phyloP scores from a whole-genome alignment of 164 flowering plant genomes.

The Aristolochia fimbriata region DNA sequence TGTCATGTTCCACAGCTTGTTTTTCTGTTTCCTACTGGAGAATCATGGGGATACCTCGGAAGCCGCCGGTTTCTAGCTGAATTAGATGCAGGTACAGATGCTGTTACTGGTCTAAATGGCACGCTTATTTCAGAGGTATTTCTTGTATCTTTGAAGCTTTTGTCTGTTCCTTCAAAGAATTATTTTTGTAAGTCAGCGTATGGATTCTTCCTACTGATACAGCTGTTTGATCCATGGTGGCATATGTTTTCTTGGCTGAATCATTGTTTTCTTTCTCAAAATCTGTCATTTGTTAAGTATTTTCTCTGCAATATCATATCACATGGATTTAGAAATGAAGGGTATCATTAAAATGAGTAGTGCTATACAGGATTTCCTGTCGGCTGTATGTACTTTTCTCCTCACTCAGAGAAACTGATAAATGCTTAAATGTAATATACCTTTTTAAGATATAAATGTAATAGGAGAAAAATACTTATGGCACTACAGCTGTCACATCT shows the following conservation, averaged over 20 bases:
- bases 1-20: slow-evolving; percentile 49
- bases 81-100: slow-evolving; percentile 56
- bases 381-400: too few relatives aligned
- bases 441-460: too few relatives aligned
- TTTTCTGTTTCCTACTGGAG: slow-evolving; percentile 81
- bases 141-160: slow-evolving; percentile 1
- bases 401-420: too few relatives aligned
- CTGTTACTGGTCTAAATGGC: slow-evolving; percentile 52
- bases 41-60: slow-evolving; percentile 97
- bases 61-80: slow-evolving; percentile 84
- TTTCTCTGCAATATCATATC: background rate
- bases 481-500: too few relatives aligned
- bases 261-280: background rate
- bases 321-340: too few relatives aligned
- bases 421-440: too few relatives aligned
- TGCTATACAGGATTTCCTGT: too few relatives aligned
- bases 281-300: background rate
- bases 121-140: slow-evolving; percentile 62
- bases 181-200: background rate
- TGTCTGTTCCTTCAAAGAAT: background rate
- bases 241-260: background rate
- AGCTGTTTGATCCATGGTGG: background rate
- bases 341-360: too few relatives aligned
- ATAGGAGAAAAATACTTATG: too few relatives aligned
- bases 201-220: background rate